Percentiles rank a stretch among this genome's conserved stretches.
phyloP scores from a whole-genome alignment of 306 rosid genomes.

The Vigna radiata region DNA sequence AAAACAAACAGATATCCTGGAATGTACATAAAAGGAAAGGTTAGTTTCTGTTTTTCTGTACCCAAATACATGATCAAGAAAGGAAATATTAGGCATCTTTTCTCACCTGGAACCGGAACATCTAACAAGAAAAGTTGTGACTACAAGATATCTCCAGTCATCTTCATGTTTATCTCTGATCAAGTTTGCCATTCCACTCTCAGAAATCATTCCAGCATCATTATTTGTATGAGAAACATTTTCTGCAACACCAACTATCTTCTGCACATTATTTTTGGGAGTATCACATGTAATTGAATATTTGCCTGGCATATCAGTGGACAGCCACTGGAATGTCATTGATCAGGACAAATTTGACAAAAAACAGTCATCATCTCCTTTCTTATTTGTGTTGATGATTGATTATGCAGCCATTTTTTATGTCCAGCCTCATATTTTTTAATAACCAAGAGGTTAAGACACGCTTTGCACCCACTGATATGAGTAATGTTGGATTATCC shows the following conservation, averaged over 20 bases:
- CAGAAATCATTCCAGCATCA: conserved; percentile 49
- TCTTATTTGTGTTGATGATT: conserved; percentile 49
- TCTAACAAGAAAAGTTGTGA: conserved; percentile 89
- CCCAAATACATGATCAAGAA: conserved; percentile 36
- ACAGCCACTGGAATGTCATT: conserved; percentile 95
- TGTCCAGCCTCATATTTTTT: conserved; percentile 55
- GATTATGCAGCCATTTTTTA: conserved; percentile 46
- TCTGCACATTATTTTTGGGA: conserved; percentile 44
- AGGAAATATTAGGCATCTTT: conserved; percentile 36
- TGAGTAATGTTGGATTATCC: conserved; percentile 68
- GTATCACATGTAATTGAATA: conserved; percentile 52
- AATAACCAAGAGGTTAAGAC: conserved; percentile 93
- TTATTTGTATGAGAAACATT: conserved; percentile 44
- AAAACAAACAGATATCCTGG: conserved; percentile 92
- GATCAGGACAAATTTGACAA: conserved; percentile 56
- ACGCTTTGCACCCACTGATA: conserved; percentile 97
- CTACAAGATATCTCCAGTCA: conserved; percentile 97
- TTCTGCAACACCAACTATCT: conserved; percentile 46
- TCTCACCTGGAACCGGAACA: conserved; percentile 77
- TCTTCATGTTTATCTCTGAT: conserved; percentile 71
- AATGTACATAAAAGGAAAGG: conserved; percentile 37
- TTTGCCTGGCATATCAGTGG: conserved; percentile 92
- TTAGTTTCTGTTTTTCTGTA: conserved; percentile 5
- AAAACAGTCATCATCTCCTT: conserved; percentile 45
- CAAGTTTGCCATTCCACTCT: conserved; percentile 50